Conservation (phyloP, 73 alveolate species). For the Tetrahymena elliotti region DNA sequence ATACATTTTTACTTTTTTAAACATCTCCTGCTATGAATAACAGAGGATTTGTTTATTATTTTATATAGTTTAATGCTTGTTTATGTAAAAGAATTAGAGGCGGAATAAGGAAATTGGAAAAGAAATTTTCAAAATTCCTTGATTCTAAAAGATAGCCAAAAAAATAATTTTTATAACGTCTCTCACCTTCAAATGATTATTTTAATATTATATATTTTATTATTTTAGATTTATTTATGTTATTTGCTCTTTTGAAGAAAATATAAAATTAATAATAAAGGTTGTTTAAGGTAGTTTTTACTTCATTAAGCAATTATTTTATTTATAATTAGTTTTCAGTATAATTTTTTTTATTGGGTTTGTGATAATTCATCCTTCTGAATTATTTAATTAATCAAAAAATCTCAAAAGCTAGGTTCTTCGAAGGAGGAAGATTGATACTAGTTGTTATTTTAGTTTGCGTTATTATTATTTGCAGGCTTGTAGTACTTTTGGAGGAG, state of each 20-base stretch:
- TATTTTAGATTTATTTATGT: neutral
- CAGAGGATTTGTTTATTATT: too few species aligned
- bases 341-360: neutral
- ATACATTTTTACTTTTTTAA: neutral
- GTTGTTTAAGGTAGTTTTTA: neutral
- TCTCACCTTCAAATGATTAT: neutral
- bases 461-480: neutral
- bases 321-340: neutral
- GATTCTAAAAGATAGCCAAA: neutral
- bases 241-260: neutral
- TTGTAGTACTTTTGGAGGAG: neutral
- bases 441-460: neutral
- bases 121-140: neutral
- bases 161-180: neutral
- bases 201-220: neutral
- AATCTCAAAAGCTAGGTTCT: neutral
- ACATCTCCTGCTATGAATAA: too few species aligned
- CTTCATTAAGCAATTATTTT: neutral
- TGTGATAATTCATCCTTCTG: neutral
- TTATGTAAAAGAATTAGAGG: neutral
- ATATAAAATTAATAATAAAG: neutral
- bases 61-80: too few species aligned
- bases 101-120: neutral
- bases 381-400: neutral
- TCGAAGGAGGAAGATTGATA: neutral